Evolutionary conservation across 768 basidiomycete genomes (phyloP).

Genomic region (Naganishia antarctica): DNA sequence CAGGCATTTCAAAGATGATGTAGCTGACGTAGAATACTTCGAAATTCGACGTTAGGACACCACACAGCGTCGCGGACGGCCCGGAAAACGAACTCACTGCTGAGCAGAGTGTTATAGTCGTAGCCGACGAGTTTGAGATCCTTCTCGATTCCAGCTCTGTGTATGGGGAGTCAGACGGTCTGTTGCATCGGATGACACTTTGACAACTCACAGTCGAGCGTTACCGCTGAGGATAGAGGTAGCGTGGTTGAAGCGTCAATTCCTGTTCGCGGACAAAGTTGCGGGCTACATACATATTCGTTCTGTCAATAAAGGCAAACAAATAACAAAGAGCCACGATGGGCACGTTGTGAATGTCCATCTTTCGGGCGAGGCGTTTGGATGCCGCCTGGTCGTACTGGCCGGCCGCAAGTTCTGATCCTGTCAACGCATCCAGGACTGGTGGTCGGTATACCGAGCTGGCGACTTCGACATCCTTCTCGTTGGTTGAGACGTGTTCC

Average conservation of each 20-base stretch:
- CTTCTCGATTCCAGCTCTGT: constrained; percentile 36
- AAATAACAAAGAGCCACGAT: constrained; percentile 26
- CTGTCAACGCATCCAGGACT: background rate
- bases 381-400: constrained; percentile 1
- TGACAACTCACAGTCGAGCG: background rate
- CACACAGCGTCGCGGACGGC: background rate
- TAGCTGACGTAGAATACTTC: constrained; percentile 24
- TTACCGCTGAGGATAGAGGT: background rate
- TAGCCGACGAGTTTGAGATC: constrained; percentile 34
- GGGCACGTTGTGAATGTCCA: constrained; percentile 27
- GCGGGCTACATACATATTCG: constrained; percentile 19
- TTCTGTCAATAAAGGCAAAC: constrained; percentile 27
- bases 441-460: background rate
- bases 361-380: constrained; percentile 20
- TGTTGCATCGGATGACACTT: background rate
- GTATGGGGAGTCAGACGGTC: background rate
- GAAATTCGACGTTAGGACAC: background rate
- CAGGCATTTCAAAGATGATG: constrained; percentile 21
- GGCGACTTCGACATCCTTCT: constrained; percentile 11
- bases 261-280: too few species aligned
- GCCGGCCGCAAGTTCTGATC: background rate
- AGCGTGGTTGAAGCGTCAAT: too few species aligned
- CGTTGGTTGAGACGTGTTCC: background rate
- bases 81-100: background rate
- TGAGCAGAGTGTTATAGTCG: constrained; percentile 28